Evolutionary conservation across 2,329 filamentous ascomycete genomes (phyloP).

Genomic region (Ophiostoma triangulosporum): DNA sequence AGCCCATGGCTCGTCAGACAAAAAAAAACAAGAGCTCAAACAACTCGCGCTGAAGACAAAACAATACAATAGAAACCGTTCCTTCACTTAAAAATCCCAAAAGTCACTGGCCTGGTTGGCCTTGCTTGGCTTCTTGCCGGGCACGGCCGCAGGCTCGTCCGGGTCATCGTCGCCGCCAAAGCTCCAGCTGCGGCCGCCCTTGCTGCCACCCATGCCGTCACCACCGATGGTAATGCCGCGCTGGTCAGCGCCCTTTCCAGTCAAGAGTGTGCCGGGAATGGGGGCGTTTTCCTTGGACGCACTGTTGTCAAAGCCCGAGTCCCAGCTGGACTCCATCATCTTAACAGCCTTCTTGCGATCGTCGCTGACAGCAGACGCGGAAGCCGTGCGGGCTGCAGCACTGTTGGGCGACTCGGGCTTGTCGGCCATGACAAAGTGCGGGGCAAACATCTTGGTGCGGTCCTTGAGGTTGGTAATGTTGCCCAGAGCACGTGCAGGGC

Average conservation of each 20-base stretch:
- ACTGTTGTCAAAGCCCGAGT: conserved; percentile 29
- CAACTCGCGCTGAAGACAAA: not conserved
- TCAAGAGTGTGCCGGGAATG: conserved; percentile 16
- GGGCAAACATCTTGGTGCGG: conserved; percentile 61
- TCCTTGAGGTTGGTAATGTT: conserved; percentile 61
- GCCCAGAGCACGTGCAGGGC: conserved; percentile 36
- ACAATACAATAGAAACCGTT: not conserved
- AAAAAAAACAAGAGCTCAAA: not conserved
- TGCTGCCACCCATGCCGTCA: conserved; percentile 53
- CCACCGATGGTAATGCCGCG: conserved; percentile 38
- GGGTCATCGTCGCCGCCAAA: conserved; percentile 36
- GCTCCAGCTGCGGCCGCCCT: conserved; percentile 42
- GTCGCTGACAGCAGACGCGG: conserved; percentile 34
- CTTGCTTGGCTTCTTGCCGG: conserved; percentile 26
- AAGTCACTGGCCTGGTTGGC: conserved; percentile 26
- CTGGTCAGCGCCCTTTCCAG: conserved; percentile 12
- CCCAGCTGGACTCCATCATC: conserved; percentile 57
- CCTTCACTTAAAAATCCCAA: conserved; percentile 34
- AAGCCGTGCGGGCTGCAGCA: conserved; percentile 9
- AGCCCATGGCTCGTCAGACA: not conserved
- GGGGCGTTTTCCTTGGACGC: conserved; percentile 40
- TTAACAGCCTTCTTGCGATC: conserved; percentile 57
- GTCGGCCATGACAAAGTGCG: conserved; percentile 67
- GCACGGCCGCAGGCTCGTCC: conserved; percentile 26
- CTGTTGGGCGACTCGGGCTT: conserved; percentile 34